Evolutionary conservation across 345 rosid species (phyloP), one percentile per base, ranked within the genome.

Genomic region (Melaleuca quinquenervia): DNA sequence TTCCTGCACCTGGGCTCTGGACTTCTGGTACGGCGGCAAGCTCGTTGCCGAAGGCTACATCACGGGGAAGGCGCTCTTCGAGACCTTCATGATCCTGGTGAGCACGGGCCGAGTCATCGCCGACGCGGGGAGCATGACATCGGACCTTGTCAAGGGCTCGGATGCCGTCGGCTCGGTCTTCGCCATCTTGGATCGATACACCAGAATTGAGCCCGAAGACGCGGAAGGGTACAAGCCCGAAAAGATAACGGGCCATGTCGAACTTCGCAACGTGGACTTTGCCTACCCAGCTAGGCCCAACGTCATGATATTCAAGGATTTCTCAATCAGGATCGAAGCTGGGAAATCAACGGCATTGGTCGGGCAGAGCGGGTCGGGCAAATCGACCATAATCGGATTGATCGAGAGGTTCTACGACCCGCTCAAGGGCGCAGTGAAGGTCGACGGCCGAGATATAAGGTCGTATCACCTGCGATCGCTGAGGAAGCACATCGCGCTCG

Each of bases 321-420:
- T 94, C 86, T 91, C 94, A 0, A 90, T 94, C 83, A 83, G 82
- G 24, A 91, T 96, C 13, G 91, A 94, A 49, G 90, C 95, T 0
- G 96, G 94, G 7, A 94, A 91, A 87, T 93, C 98, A 24, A 96
- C 95, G 1, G 98, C 96, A 3, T 80, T 95, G 32, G 96, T 95
- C 1, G 98, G 98, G 36, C 95, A 90, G 85, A 95, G 98, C 36
- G 98, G 96, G 45, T 95, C 95, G 4, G 98, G 98, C 3, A 95
- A 95, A 41, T 95, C 98, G 6, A 95, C 96, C 0, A 87, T 94
- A 60, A 94, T 95, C 1, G 95, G 94, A 3, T 78, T 95, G 45
- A 92, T 95, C 51, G 93, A 94, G 80, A 87, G 97, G 82, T 95
- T 94, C 48, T 94, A 95, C 32, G 97, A 95, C 45, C 96, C 97